Evolutionary conservation across 2,329 filamentous ascomycete genomes (phyloP), one percentile per base, ranked within the genome.

Genomic region (Penicillium sp.): DNA sequence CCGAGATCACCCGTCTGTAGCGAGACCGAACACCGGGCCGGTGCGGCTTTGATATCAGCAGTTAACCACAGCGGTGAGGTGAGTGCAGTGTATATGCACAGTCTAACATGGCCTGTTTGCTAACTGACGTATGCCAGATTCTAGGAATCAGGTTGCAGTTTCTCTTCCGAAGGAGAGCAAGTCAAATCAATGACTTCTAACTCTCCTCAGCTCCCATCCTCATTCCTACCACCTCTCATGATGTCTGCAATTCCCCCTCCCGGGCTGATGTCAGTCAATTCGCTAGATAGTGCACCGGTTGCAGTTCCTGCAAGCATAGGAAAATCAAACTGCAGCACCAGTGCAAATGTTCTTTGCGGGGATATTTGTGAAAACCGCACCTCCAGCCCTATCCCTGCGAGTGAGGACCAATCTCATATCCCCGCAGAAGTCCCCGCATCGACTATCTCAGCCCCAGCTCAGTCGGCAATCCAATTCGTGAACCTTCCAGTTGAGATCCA

Each of bases 401-500:
- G 19, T 48, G 12, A 48, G 19, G 46, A 21, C 25, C 49, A 42
- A 51, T 42, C 27, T 31, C 37, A n/a, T 42, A 19, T n/a, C 53
- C 38, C 37, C 27, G 53, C 37, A 35, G 8, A n/a, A 15, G 13
- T 23, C 21, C 31, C 31, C 29, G n/a, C 54, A 45, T 45, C 19
- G 6, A 29, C 48, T 41, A 41, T 31, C 25, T 27, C 47, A 15
- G 40, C 21, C 9, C 38, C 25, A 3, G 23, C 23, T 29, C 42
- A 49, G 43, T 33, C 63, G 15, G 60, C 58, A 25, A 46, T 67
- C 10, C 63, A 58, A 7, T 72, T 76, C 41, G 61, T 70, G 43
- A 65, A 84, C 61, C 76, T 90, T 1, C 88, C 89, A 1, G 81
- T 83, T 55, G 88, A 91, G 71, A 88, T 91, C 13, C 87, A 90